phyloP scores from a whole-genome alignment of 495 filamentous ascomycete genomes.

The Niebla homalea region DNA sequence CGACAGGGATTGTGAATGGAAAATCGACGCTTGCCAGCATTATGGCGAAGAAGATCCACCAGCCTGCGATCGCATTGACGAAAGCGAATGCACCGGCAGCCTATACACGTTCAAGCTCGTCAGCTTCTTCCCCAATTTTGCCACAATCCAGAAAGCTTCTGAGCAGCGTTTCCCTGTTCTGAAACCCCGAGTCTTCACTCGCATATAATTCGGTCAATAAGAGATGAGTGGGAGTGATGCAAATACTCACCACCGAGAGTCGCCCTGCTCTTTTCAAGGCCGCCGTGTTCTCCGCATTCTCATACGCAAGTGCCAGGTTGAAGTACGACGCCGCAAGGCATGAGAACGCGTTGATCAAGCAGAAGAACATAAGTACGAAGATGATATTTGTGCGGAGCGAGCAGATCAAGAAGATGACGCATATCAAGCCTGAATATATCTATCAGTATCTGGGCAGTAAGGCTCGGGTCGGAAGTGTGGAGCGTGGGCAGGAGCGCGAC shows the following conservation, averaged over 20 bases:
- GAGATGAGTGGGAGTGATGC: not conserved
- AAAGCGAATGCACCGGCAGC: conserved; percentile 42
- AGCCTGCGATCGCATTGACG: conserved; percentile 41
- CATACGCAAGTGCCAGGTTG: conserved; percentile 17
- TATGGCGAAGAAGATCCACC: conserved; percentile 52
- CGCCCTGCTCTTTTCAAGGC: conserved; percentile 10
- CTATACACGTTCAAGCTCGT: conserved; percentile 1
- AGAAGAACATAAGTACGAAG: conserved; percentile 53
- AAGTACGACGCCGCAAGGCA: conserved; percentile 46
- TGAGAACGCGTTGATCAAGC: conserved; percentile 45
- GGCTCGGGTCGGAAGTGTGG: not conserved
- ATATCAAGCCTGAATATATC: conserved; percentile 32
- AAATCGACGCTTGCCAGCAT: conserved; percentile 50
- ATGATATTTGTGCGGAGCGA: conserved; percentile 59
- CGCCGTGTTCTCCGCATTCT: conserved; percentile 12
- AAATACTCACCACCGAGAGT: conserved; percentile 18
- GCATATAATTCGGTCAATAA: no score
- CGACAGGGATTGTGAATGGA: conserved; percentile 45
- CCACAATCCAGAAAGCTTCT: not conserved
- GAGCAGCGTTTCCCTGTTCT: no score
- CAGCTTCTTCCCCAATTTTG: not conserved
- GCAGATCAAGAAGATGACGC: conserved; percentile 54
- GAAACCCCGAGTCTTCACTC: no score
- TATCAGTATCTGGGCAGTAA: not conserved
- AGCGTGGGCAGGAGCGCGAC: not conserved